Conservation (phyloP, 2,329 filamentous ascomycete genomes). For the Penicillium sp. region DNA sequence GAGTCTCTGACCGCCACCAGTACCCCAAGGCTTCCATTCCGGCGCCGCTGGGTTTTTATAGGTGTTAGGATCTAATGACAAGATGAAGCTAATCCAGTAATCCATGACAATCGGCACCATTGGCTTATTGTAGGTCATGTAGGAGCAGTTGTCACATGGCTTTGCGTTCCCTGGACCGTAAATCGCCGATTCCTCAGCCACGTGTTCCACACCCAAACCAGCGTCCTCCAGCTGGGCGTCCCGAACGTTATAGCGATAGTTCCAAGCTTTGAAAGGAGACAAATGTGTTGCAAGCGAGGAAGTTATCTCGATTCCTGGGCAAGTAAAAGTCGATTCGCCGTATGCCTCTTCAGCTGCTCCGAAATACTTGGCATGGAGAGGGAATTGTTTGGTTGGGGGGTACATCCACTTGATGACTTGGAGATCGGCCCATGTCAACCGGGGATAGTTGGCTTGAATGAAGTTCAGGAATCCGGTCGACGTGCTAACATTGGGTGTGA, state of each 20-base stretch:
- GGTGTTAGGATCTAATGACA: slow-evolving; percentile 39
- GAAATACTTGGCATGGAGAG: slow-evolving; percentile 26
- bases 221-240: slow-evolving; percentile 23
- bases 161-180: slow-evolving; percentile 4
- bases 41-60: slow-evolving; percentile 27
- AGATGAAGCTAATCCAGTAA: slow-evolving; percentile 47
- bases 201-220: slow-evolving; percentile 24
- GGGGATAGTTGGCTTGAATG: slow-evolving; percentile 52
- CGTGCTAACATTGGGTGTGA: slow-evolving; percentile 45
- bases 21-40: slow-evolving; percentile 21
- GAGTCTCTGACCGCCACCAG: neutral
- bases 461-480: slow-evolving; percentile 48
- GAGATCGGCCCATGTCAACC: slow-evolving; percentile 48
- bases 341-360: slow-evolving; percentile 29
- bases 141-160: slow-evolving; percentile 1
- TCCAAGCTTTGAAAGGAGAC: slow-evolving; percentile 32
- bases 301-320: slow-evolving; percentile 40
- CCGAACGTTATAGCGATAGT: slow-evolving; percentile 45
- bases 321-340: slow-evolving; percentile 46
- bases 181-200: slow-evolving; percentile 28
- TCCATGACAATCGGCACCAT: slow-evolving; percentile 36
- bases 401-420: slow-evolving; percentile 49
- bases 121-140: slow-evolving; percentile 19
- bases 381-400: slow-evolving; percentile 34
- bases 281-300: slow-evolving; percentile 22